Percentiles rank a stretch among this genome's conserved stretches.
phyloP scores from a whole-genome alignment of 1,284 basidiomycete genomes.

The Peniophora sp. region DNA sequence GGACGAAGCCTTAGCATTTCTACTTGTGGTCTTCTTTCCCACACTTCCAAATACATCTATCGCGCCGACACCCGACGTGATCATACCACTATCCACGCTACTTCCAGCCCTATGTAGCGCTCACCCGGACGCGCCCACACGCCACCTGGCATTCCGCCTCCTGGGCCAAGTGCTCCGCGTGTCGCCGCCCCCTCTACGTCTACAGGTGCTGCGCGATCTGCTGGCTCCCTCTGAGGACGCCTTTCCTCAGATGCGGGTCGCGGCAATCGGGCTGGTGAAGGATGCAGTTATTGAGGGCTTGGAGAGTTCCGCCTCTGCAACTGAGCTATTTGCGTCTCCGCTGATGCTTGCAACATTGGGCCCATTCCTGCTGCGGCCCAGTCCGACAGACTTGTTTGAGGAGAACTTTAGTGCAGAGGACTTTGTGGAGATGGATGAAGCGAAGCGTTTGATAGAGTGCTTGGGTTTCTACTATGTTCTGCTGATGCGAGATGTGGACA shows the following conservation, averaged over 20 bases:
- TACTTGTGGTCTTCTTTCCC: conserved; percentile 36
- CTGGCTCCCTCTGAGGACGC: conserved; percentile 34
- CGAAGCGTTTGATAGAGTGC: conserved; percentile 41
- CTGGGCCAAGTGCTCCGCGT: conserved; percentile 43
- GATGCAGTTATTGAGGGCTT: conserved; percentile 54
- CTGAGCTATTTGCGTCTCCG: conserved; percentile 39
- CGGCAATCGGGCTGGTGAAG: conserved; percentile 59
- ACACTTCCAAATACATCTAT: conserved; percentile 12
- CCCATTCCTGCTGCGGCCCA: conserved; percentile 39
- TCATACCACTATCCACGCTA: conserved; percentile 37
- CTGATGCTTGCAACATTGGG: conserved; percentile 43
- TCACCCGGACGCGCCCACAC: conserved; percentile 47
- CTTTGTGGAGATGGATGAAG: conserved; percentile 40
- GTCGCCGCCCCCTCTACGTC: conserved; percentile 36
- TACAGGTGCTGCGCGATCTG: conserved; percentile 44
- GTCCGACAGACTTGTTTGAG: conserved; percentile 35
- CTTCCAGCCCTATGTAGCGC: conserved; percentile 49
- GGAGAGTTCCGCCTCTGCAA: conserved; percentile 9
- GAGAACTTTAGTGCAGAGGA: conserved; percentile 21
- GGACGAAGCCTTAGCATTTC: conserved; percentile 50
- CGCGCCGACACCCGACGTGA: conserved; percentile 34
- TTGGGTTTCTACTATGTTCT: conserved; percentile 47
- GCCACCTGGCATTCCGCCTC: conserved; percentile 53
- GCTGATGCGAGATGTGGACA: conserved; percentile 35
- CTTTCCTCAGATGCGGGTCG: conserved; percentile 57